Evolutionary conservation across 1,284 basidiomycete genomes (phyloP).

Genomic region (Chiua sp.): DNA sequence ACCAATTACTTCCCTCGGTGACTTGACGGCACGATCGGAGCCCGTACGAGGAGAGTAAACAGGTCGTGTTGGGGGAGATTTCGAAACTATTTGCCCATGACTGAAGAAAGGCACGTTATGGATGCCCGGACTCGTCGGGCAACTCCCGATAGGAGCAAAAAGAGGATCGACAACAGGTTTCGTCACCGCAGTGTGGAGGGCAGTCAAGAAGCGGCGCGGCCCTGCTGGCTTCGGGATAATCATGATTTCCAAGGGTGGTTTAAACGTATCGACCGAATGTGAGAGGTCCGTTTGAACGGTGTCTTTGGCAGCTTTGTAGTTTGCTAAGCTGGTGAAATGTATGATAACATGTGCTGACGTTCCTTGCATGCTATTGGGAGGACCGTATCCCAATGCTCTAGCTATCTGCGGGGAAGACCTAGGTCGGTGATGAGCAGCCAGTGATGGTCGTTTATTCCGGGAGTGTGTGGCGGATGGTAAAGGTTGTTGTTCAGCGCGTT

Average conservation of each 20-base stretch:
- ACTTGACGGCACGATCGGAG: conserved; percentile 64
- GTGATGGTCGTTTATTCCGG: conserved; percentile 72
- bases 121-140: conserved; percentile 74
- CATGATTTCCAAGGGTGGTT: conserved; percentile 78
- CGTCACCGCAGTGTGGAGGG: conserved; percentile 85
- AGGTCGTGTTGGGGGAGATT: conserved; percentile 48
- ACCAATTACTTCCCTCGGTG: conserved; percentile 51
- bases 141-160: conserved; percentile 92
- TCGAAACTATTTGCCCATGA: conserved; percentile 39
- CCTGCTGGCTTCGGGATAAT: conserved; percentile 96
- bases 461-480: conserved; percentile 48
- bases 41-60: conserved; percentile 55
- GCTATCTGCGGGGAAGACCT: conserved; percentile 80
- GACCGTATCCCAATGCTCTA: conserved; percentile 51
- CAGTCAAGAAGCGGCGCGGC: conserved; percentile 88
- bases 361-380: conserved; percentile 34
- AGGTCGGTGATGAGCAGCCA: conserved; percentile 71
- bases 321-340: conserved; percentile 89
- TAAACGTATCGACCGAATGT: conserved; percentile 45
- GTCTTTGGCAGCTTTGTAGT: conserved; percentile 89
- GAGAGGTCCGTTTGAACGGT: conserved; percentile 74
- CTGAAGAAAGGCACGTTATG: conserved; percentile 51
- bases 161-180: conserved; percentile 88
- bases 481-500: conserved; percentile 60
- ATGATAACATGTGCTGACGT: conserved; percentile 65